These are phyloP conservation scores for Rosa lucieae DNA, from an alignment of 306 rosid species.

Conservation along the genomic window DNA sequence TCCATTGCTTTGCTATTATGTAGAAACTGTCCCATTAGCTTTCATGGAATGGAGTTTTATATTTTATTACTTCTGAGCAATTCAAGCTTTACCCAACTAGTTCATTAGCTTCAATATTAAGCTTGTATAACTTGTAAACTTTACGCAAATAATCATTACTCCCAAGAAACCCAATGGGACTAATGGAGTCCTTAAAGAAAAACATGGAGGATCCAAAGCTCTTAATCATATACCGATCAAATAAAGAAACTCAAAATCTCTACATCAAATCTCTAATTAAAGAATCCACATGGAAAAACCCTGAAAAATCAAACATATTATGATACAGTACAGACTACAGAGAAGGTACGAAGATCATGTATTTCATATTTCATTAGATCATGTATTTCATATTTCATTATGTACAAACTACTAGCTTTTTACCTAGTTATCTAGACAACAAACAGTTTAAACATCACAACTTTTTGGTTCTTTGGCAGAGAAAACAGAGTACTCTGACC, in stretches of 20 bases:
- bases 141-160: neutral
- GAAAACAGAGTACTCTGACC: constrained; percentile 9
- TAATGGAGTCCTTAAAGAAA: neutral
- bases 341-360: neutral
- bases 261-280: neutral
- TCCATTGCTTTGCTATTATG: neutral
- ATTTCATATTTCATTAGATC: neutral
- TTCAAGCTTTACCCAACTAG: neutral
- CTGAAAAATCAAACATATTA: neutral
- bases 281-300: neutral
- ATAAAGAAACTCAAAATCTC: neutral
- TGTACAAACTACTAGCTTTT: neutral
- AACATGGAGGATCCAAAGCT: neutral
- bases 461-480: neutral
- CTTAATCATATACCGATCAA: neutral
- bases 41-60: neutral
- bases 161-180: neutral
- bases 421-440: neutral
- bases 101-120: neutral
- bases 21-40: neutral
- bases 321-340: neutral
- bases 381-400: neutral
- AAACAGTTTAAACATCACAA: neutral
- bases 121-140: constrained; percentile 5
- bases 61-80: neutral